Base-by-base conservation (phyloP, 148 eudicot species). In the Cornus florida region DNA sequence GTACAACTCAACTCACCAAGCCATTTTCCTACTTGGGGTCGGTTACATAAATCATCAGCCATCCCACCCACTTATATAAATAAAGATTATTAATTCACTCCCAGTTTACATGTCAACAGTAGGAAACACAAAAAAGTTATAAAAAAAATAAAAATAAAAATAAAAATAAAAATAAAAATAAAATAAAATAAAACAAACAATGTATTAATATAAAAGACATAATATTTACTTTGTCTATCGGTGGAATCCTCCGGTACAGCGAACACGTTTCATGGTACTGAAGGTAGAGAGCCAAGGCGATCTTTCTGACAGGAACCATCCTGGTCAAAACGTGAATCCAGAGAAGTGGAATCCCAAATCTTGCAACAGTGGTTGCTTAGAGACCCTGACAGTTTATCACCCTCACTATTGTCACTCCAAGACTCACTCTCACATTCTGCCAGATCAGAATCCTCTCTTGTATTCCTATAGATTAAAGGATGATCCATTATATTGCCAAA, bases 171-270 rank as follows among this genome's bases (percentile, higher is more conserved):
- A n/a, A n/a, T n/a, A n/a, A n/a, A n/a, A n/a, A n/a, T n/a, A n/a
- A n/a, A n/a, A n/a, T n/a, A n/a, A n/a, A n/a, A n/a, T n/a, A n/a
- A 28, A 28, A 28, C 0, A 28, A 0, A 28, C 28, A 28, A 28
- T 28, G 28, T 28, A 28, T 28, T 28, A 28, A 28, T 28, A 28
- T 28, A 28, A 28, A 28, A 28, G 28, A 28, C 28, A 16, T 19
- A 46, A 48, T 22, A 48, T 41, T 43, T 80, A 85, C 88, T 73
- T 79, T 85, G 2, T 82, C 85, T n/a, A 73, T 4, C 1, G 82
- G 75, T 13, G 88, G 83, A 57, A 77, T 7, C 75, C 88, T 72
- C 70, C 72, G 85, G n/a, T n/a, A n/a, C n/a, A n/a, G 83, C 59
- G 83, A 17, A 19, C 35, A 10, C 3, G 32, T 48, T n/a, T 85